Base-by-base conservation (phyloP, 73 alveolate species). In the Stentor coeruleus region DNA sequence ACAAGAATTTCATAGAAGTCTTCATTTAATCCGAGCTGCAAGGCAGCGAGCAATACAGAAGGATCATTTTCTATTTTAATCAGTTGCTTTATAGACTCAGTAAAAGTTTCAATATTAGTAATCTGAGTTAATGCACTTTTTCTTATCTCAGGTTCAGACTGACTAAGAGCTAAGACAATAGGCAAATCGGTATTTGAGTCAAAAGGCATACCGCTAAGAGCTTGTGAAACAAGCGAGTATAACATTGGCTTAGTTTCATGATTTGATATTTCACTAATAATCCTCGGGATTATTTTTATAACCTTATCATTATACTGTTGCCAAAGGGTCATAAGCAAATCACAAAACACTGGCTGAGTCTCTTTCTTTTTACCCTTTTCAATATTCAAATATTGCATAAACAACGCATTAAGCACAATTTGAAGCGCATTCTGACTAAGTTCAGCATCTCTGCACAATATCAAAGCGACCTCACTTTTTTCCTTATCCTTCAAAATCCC, bases 11-110 rank as follows among this genome's bases (percentile, higher is more conserved):
- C 40, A 33, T 11, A 49, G 88, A n/a, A 87, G 72, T 84, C 86
- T 91, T n/a, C 93, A 89, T 39, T 94, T 94, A 14, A 97, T 91
- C 20, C 66, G 6, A 49, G 20, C 28, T 49, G 28, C 20, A 49
- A 49, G 28, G 66, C 66, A 20, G 28, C 6, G 66, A 20, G 20
- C 28, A 49, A 49, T 6, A 49, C 66, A 11, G 6, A 6, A 20
- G 6, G 20, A 20, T 49, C 66, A 11, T 6, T 11, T 20, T 49
- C 66, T 49, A 11, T 49, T 49, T 49, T 20, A 20, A 49, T 11
- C 28, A 49, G 66, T 6, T 6, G 20, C 20, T 11, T 11, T 6
- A 49, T 6, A 20, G 28, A 11, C 28, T 6, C 6, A 20, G 66
- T 11, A 20, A 49, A 49, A 20, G 79, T 28, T 20, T 1, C 1